Evolutionary conservation across 192 early-diverging fungal genomes (phyloP).

Genomic region (Neocallimastix lanati): DNA sequence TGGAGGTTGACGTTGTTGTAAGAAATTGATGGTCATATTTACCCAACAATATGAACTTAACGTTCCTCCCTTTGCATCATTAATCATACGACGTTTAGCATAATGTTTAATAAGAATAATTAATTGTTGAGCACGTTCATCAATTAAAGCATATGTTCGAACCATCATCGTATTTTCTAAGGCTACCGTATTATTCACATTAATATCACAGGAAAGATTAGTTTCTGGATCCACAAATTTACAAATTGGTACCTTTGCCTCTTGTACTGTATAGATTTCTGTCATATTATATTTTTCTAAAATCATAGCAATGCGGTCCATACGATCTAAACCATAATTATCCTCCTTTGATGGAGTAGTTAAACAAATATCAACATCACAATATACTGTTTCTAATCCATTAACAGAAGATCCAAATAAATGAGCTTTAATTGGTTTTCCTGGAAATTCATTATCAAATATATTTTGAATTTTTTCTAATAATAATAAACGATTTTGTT

Average conservation of each 20-base stretch:
- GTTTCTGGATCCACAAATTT: conserved; percentile 79
- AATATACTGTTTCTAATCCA: conserved; percentile 58
- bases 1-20: conserved; percentile 74
- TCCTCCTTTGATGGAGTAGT: conserved; percentile 67
- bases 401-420: conserved; percentile 55
- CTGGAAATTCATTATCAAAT: background rate
- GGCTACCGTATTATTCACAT: conserved; percentile 63
- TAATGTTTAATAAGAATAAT: background rate
- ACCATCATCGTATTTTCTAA: conserved; percentile 79
- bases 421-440: background rate
- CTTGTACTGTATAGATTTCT: conserved; percentile 53
- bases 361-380: conserved; percentile 85
- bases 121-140: background rate
- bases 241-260: conserved; percentile 85
- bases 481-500: background rate
- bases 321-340: conserved; percentile 31
- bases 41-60: conserved; percentile 90
- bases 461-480: background rate
- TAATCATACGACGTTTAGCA: background rate
- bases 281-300: conserved; percentile 66
- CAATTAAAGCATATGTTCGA: conserved; percentile 64
- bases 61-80: conserved; percentile 68
- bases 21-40: conserved; percentile 78
- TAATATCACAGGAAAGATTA: conserved; percentile 44
- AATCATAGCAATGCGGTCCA: conserved; percentile 50